Evolutionary conservation across 2,329 filamentous ascomycete genomes (phyloP), one percentile per base, ranked within the genome.

Genomic region (Pseudocercospora macadamiae): DNA sequence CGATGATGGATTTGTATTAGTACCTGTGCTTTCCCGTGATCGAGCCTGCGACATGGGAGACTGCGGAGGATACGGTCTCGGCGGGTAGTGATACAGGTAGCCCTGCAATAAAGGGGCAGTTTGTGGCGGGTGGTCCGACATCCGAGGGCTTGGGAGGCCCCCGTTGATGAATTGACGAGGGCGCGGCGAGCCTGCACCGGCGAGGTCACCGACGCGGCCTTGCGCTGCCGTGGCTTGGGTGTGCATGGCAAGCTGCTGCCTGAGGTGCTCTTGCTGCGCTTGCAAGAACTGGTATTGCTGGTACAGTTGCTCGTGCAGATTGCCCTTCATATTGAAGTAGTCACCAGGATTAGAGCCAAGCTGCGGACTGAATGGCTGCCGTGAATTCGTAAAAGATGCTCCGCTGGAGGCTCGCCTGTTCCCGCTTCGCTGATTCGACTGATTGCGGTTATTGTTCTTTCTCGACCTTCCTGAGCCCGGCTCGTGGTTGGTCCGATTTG

Each of bases 321-420:
- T 77, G n/a, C 78, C 76, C 39, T 75, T 69, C 19, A 64, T 52
- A 10, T 67, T 68, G 60, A 80, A 79, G 59, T 80, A 80, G 48
- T 80, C 78, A n/a, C 70, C 70, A 14, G 70, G 71, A 53, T 71
- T 66, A 30, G 70, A 67, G 6, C 70, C 68, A 12, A 78, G 71
- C 2, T 77, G 77, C 30, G 78, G 78, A 61, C 78, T 80, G 54
- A 79, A 66, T 42, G 64, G 66, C 18, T 68, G 71, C 73, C 75
- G 55, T 25, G 54, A 51, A 42, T 75, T 73, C 44, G 71, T 71
- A 62, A 76, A 80, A 3, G 79, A 79, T 3, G 81, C 79, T 28
- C 83, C 81, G 70, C 83, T 85, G 2, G 84, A 87, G 14, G 84
- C 78, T 66, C 85, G 79, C 60, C 85, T 78, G 60, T 79, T 73